Evolutionary conservation across 192 early-diverging fungal species (phyloP), one percentile per base, ranked within the genome.

Genomic region (Linderina pennispora): DNA sequence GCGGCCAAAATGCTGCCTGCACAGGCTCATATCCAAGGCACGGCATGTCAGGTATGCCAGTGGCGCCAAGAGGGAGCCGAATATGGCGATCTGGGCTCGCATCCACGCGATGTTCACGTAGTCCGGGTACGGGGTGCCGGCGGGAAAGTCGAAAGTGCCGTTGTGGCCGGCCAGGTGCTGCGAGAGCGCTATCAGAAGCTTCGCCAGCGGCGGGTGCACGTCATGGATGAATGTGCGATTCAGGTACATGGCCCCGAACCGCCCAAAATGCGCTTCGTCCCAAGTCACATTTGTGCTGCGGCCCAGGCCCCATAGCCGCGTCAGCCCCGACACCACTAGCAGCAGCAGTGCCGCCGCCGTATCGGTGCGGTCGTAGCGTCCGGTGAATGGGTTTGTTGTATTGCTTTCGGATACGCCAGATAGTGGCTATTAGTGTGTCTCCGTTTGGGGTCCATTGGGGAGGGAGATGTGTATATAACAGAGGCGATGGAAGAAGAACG

Each of bases 141-240:
- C 73, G 32, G 78, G 74, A 50, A 81, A 83, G 25, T 58, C 57
- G 41, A 78, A 83, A 2, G 65, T 51, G 15, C 77, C 80, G 51
- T 83, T 76, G 68, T 69, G 77, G 9, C 77, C 74, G 19, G 62
- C 76, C 8, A 83, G 13, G 13, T 62, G 20, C 13, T 76, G 80
- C 9, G 80, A 43, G 21, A 83, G 45, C 4, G 74, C 81, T 34
- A 78, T 59, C 15, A 83, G 55, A 60, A 83, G 83, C 55, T 83
- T 83, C 22, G 80, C 81, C 26, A 94, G 70, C 3, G 91, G 91
- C 20, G 91, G 91, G 65, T 94, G 91, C 2, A 94, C 91, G 70
- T 94, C 91, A 58, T 89, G 90, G 49, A 92, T 92, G 48, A 92
- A 94, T 28, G 82, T 80, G 14, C 80, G 67, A 32, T 89, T 87